These are phyloP conservation scores for Penicillium herquei DNA, from an alignment of 495 filamentous ascomycete species.

Conservation along the genomic window DNA sequence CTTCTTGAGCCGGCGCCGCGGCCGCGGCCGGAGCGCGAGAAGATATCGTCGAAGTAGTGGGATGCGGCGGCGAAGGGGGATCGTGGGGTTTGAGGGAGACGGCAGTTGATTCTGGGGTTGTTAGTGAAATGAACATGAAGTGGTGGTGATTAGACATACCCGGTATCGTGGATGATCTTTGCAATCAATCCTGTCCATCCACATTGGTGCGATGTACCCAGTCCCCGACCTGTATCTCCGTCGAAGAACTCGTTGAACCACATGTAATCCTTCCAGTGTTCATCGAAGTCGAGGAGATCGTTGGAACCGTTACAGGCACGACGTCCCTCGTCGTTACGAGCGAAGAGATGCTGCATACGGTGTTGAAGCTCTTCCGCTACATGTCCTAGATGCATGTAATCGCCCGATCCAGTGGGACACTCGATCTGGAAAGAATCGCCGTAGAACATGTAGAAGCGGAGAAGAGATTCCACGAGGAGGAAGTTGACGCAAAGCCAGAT, in stretches of 20 bases:
- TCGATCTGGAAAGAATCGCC: conserved; percentile 84
- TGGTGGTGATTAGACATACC: conserved; percentile 52
- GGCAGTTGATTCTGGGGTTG: conserved; percentile 70
- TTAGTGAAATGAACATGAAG: conserved; percentile 8
- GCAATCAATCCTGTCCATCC: conserved; percentile 98
- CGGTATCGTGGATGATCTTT: conserved; percentile 95
- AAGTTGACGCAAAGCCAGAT: conserved; percentile 98
- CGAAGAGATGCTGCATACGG: conserved; percentile 87
- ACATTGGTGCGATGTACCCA: conserved; percentile 92
- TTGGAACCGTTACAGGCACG: conserved; percentile 81
- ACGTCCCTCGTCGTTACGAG: conserved; percentile 75
- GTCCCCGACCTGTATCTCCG: conserved; percentile 81
- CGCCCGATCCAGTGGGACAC: conserved; percentile 90
- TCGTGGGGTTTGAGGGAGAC: conserved; percentile 87
- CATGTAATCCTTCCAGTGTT: conserved; percentile 87
- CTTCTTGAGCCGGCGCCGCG: conserved; percentile 33
- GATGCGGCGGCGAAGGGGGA: conserved; percentile 77
- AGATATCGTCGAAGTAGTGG: conserved; percentile 94
- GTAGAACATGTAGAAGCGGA: conserved; percentile 94
- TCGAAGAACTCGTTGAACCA: conserved; percentile 99
- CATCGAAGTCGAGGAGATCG: conserved; percentile 83
- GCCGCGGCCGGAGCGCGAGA: conserved; percentile 51
- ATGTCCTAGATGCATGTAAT: conserved; percentile 93
- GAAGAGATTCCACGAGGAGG: conserved; percentile 85
- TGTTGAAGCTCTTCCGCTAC: conserved; percentile 97